Evolutionary conservation across 495 filamentous ascomycete genomes (phyloP), one percentile per base, ranked within the genome.

Genomic region (Aspergillus campestris): DNA sequence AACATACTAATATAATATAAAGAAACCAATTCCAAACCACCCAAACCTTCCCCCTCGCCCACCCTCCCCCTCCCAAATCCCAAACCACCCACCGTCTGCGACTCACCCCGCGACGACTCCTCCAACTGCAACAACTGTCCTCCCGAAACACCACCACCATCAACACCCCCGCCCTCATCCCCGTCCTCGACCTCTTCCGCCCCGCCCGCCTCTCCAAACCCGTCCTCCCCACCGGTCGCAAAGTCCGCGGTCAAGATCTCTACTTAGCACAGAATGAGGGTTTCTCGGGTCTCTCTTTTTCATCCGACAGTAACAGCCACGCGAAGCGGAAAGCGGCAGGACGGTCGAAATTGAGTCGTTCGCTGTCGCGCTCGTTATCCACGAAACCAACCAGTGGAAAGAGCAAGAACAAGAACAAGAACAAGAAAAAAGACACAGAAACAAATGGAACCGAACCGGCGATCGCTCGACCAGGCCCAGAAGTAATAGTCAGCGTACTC

Each of bases 61-160:
- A 58, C 27, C 66, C 62, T 12, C 58, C 66, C 9, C 62, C 66
- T 4, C 18, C 18, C 18, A 24, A 24, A 24, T 24, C 18, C 29
- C 60, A 62, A 53, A 56, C 55, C 18, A 45, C 41, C 37, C 51
- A 53, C 33, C 35, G 49, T 2, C 50, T 67, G n/a, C 59, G 63
- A 1, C 48, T 68, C 36, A 50, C 56, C 31, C 50, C 66, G 6
- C 60, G 57, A 18, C 54, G 66, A 11, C 48, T 64, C 6, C 56
- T 70, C 5, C 66, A 70, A 56, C 61, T 70, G 46, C 66, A 70
- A 55, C 66, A 70, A 57, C 40, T 70, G 36, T 42, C 45, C 15
- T 43, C 47, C 4, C 35, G n/a, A n/a, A n/a, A n/a, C 45, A 24
- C 18, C 18, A 24, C 18, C 18, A 24, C 18, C 18, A 4, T 4